These are phyloP conservation scores for Hypoxylon sp. DNA, from an alignment of 2,329 filamentous ascomycete species.

Conservation along the genomic window DNA sequence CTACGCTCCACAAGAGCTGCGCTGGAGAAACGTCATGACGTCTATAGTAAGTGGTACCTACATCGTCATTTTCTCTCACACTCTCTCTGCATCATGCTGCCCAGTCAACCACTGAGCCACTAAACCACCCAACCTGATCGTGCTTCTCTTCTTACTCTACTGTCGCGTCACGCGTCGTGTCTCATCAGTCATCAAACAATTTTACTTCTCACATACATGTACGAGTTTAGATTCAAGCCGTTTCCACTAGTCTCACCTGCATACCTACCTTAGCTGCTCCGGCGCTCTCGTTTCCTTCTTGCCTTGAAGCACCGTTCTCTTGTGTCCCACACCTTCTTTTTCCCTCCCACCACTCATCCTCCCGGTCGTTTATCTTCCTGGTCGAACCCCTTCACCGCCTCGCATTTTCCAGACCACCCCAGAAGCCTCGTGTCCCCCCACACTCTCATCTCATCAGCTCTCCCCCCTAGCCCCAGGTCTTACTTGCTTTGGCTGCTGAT, in stretches of 20 bases:
- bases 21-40: constrained; percentile 51
- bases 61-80: constrained; percentile 27
- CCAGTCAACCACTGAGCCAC: constrained; percentile 1
- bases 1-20: constrained; percentile 39
- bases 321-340: constrained; percentile 35
- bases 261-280: constrained; percentile 35
- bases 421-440: constrained; percentile 46
- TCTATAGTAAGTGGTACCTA: constrained; percentile 54
- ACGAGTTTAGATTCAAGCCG: constrained; percentile 18
- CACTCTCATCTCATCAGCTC: constrained; percentile 39
- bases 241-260: constrained; percentile 42
- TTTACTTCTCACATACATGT: constrained; percentile 9
- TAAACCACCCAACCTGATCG: neutral
- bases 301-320: constrained; percentile 14
- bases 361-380: constrained; percentile 31
- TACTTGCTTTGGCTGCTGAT: constrained; percentile 46
- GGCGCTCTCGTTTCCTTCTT: constrained; percentile 36
- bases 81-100: constrained; percentile 3
- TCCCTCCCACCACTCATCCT: constrained; percentile 37
- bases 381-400: constrained; percentile 46
- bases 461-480: constrained; percentile 38
- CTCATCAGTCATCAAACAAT: constrained; percentile 15
- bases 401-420: constrained; percentile 39
- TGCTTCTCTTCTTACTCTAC: constrained; percentile 9
- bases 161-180: constrained; percentile 37